Conservation (phyloP, 257 asterid genomes). For the Nicotiana tabacum region DNA sequence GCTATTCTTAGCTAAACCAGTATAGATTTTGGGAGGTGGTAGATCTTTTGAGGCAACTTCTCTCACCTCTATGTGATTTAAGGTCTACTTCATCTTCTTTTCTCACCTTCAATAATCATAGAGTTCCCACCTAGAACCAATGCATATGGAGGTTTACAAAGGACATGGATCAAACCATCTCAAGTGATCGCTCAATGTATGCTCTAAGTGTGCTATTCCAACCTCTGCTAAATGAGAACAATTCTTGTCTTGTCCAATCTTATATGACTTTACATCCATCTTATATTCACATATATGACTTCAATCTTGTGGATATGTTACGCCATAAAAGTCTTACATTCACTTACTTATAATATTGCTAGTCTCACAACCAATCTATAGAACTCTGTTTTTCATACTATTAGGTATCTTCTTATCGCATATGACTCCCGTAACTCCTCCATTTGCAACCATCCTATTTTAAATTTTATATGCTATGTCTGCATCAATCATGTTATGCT, state of each 20-base stretch:
- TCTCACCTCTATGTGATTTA: not conserved
- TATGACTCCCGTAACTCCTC: not conserved
- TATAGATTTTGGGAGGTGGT: not conserved
- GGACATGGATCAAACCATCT: not conserved
- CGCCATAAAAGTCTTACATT: not conserved
- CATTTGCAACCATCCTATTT: not conserved
- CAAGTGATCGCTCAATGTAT: not conserved
- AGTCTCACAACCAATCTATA: not conserved
- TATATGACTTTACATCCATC: not conserved
- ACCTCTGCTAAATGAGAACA: not conserved
- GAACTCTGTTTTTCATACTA: too few relatives aligned
- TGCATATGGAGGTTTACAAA: not conserved
- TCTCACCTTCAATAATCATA: not conserved
- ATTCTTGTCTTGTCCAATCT: not conserved
- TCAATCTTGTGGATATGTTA: not conserved
- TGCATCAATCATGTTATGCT: not conserved
- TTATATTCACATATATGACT: not conserved
- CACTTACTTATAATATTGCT: not conserved
- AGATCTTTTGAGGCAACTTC: not conserved
- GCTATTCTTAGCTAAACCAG: not conserved
- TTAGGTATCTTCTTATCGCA: not conserved
- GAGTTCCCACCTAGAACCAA: not conserved
- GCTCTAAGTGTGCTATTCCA: not conserved
- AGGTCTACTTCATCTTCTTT: not conserved
- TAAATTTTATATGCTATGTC: not conserved